phyloP scores from a whole-genome alignment of 306 rosid genomes.

The Lotus japonicus region DNA sequence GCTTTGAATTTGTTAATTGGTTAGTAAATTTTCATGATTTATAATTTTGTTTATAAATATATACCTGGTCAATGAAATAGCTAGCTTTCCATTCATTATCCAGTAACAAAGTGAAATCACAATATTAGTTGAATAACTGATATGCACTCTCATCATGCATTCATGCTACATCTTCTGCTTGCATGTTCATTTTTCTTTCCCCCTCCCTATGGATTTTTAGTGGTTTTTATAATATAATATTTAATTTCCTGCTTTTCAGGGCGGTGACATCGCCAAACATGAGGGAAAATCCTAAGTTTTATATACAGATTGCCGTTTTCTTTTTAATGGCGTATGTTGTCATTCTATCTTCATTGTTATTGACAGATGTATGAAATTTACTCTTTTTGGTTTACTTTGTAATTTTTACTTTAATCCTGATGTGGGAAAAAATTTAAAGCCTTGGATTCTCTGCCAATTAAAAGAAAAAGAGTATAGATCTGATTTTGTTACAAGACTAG shows the following conservation, averaged over 20 bases:
- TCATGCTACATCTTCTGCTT: background rate
- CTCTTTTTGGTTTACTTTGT: background rate
- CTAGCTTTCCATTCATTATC: background rate
- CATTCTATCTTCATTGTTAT: slow-evolving; percentile 86
- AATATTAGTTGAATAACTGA: background rate
- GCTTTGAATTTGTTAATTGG: no score
- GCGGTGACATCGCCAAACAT: slow-evolving; percentile 94
- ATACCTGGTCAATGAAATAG: no score
- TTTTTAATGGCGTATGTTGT: slow-evolving; percentile 92
- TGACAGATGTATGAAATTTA: slow-evolving; percentile 65
- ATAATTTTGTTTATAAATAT: no score
- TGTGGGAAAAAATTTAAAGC: background rate
- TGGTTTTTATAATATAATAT: no score
- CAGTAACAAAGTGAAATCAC: background rate
- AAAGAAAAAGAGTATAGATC: background rate
- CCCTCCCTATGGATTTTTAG: no score
- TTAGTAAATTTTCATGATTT: no score
- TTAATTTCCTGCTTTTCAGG: slow-evolving; percentile 46
- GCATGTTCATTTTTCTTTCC: background rate
- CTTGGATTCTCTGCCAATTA: background rate
- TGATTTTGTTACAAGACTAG: no score
- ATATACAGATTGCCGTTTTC: slow-evolving; percentile 83
- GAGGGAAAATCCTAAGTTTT: slow-evolving; percentile 94
- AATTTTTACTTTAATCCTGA: background rate
- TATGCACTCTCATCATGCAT: no score